Percentiles rank a stretch among this genome's conserved stretches.
phyloP scores from a whole-genome alignment of 2,329 filamentous ascomycete genomes.

The Ophiocordyceps camponoti-floridani region DNA sequence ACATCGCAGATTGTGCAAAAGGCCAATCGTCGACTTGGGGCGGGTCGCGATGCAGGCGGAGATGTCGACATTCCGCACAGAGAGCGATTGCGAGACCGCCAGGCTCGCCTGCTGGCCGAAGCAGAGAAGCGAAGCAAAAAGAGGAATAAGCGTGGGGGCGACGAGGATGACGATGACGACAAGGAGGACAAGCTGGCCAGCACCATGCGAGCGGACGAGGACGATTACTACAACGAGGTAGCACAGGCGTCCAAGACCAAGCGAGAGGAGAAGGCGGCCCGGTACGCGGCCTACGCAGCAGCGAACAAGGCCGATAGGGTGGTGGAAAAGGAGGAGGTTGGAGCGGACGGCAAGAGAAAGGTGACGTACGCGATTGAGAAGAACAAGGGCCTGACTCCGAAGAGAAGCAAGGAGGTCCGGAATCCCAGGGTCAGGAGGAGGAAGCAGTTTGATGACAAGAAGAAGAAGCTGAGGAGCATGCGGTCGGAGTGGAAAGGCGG shows the following conservation, averaged over 20 bases:
- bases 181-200: constrained; percentile 38
- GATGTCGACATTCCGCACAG: constrained; percentile 75
- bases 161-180: constrained; percentile 51
- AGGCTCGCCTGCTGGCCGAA: constrained; percentile 73
- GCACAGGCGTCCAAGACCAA: constrained; percentile 51
- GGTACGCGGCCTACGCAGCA: constrained; percentile 34
- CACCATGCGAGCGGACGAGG: constrained; percentile 38
- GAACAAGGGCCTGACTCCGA: constrained; percentile 87
- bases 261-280: constrained; percentile 51
- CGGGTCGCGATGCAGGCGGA: constrained; percentile 57
- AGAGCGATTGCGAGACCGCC: constrained; percentile 72
- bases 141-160: constrained; percentile 42
- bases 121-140: constrained; percentile 68
- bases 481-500: constrained; percentile 75
- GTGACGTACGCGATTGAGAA: constrained; percentile 91
- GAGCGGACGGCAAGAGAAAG: constrained; percentile 73
- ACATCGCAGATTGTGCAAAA: constrained; percentile 95
- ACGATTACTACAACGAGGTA: constrained; percentile 84
- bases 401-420: constrained; percentile 80
- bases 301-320: constrained; percentile 47
- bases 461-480: constrained; percentile 88
- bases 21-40: constrained; percentile 63
- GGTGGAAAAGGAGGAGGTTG: constrained; percentile 50
- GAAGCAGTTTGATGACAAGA: constrained; percentile 88
- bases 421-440: constrained; percentile 98